Evolutionary conservation across 345 rosid species (phyloP), one percentile per base, ranked within the genome.

Genomic region (Lepidium didymum): DNA sequence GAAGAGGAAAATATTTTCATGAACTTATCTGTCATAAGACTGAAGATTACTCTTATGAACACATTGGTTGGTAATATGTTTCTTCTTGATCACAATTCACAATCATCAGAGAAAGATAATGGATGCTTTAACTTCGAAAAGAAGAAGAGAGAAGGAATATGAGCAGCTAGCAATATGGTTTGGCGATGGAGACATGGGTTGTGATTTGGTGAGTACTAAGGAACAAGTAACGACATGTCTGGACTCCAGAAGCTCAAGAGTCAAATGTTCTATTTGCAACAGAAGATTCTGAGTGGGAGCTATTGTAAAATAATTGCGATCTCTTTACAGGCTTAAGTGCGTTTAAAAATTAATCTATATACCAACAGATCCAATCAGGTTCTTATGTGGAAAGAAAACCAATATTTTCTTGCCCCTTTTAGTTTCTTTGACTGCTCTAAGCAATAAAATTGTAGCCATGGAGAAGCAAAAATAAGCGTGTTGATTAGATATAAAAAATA

Each of bases 91-190:
- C 9, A 36, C 58, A 11, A 76, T 40, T 43, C 9, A 36, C 58
- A 11, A 76, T 40, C 35, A 73, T 16, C 82, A 89, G 95, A 79
- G 81, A 74, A 84, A 75, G 75, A 74, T 92, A 63, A 79, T 80
- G 81, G 89, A 86, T 62, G 85, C 86, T 4, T 86, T 89, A 62
- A 68, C 80, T 55, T 73, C 90, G 4, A 83, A 77, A 63, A 82
- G 61, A 78, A 82, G 86, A 81, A 41, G 82, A 56, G 78, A 65
- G 44, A 89, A 86, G 82, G 98, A 89, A 77, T 92, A 92, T 34
- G 86, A 86, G 75, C 89, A 75, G 78, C 86, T 89, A 34, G 87
- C 87, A 18, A 82, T 92, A 72, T 85, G 82, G 91, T 85, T 81
- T 35, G 91, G 92, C 18, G 96, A 92, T 62, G 74, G 77, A 58